A percentile compares a stretch with the other conserved stretches of the same genome.
Conservation (phyloP, 495 filamentous ascomycete species). For the Penicillium silybi region DNA sequence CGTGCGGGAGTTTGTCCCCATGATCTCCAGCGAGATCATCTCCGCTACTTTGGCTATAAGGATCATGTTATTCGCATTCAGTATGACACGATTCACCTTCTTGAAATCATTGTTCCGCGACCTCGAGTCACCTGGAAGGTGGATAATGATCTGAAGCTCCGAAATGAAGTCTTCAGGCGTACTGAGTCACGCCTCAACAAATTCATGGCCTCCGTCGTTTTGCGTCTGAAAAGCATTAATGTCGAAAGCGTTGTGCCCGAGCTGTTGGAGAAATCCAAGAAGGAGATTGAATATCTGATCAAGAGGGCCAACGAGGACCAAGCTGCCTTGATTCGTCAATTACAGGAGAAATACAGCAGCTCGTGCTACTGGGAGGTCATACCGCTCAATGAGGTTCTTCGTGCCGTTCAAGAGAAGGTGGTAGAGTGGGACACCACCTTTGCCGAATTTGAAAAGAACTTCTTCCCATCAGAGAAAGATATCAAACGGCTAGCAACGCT, state of each 20-base stretch:
- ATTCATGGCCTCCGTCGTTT: conserved; percentile 83
- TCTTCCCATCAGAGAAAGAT: conserved; percentile 96
- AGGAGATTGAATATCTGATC: conserved; percentile 70
- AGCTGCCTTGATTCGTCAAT: conserved; percentile 59
- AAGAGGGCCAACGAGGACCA: conserved; percentile 81
- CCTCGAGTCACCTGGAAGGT: conserved; percentile 95
- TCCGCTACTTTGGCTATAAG: conserved; percentile 86
- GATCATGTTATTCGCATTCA: conserved; percentile 84
- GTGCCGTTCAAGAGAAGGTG: conserved; percentile 87
- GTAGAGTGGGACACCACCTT: conserved; percentile 91
- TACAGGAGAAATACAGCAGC: conserved; percentile 86
- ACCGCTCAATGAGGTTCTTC: conserved; percentile 80
- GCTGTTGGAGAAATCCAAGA: conserved; percentile 72
- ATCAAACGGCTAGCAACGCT: conserved; percentile 86
- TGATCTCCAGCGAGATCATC: conserved; percentile 86
- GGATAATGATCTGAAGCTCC: conserved; percentile 82
- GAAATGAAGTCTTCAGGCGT: conserved; percentile 83
- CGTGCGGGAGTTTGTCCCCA: conserved; percentile 84
- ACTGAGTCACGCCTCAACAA: conserved; percentile 74
- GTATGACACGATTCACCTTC: conserved; percentile 83
- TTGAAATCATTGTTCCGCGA: conserved; percentile 94
- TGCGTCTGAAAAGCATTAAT: conserved; percentile 80
- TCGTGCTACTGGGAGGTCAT: conserved; percentile 96
- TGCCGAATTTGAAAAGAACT: conserved; percentile 84
- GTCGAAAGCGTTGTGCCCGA: conserved; percentile 86